phyloP scores from a whole-genome alignment of 768 basidiomycete species.

The Podaxis mareebaensis region DNA sequence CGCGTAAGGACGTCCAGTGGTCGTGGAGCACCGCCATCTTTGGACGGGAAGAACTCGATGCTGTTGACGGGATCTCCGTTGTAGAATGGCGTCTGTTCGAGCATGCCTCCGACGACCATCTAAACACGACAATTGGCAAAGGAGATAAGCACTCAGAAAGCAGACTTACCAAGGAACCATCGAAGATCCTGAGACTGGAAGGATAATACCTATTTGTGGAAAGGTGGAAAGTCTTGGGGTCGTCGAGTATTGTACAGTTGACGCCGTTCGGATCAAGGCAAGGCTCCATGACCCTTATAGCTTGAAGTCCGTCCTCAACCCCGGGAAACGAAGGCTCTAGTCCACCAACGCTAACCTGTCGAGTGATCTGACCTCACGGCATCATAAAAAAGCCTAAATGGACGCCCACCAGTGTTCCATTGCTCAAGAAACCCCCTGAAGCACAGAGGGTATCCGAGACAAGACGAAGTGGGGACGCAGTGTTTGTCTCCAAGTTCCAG shows the following conservation, averaged over 20 bases:
- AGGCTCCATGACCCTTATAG: slow-evolving; percentile 38
- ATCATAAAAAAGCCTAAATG: slow-evolving; percentile 4
- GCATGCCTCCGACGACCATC: slow-evolving; percentile 31
- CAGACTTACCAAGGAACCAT: slow-evolving; percentile 35
- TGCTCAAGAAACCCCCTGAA: slow-evolving; percentile 41
- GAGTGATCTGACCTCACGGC: not conserved
- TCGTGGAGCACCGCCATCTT: slow-evolving; percentile 36
- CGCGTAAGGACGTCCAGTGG: slow-evolving; percentile 28
- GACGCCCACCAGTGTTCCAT: slow-evolving; percentile 38
- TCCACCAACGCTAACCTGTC: slow-evolving; percentile 32
- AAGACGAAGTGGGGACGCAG: slow-evolving; percentile 32
- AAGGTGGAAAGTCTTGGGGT: slow-evolving; percentile 33
- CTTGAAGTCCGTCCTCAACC: slow-evolving; percentile 35
- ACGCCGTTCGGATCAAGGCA: slow-evolving; percentile 32
- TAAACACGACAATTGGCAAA: not conserved
- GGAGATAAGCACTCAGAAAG: not conserved
- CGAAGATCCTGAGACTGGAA: slow-evolving; percentile 34
- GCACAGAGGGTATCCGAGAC: slow-evolving; percentile 43
- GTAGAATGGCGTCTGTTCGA: slow-evolving; percentile 51
- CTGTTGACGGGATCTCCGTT: slow-evolving; percentile 57
- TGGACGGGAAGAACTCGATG: slow-evolving; percentile 41
- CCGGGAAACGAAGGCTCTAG: slow-evolving; percentile 27
- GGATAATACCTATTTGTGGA: slow-evolving; percentile 42
- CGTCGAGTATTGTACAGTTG: slow-evolving; percentile 36
- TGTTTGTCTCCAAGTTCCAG: slow-evolving; percentile 42